Evolutionary conservation across 1,284 basidiomycete species (phyloP).

Genomic region (Puccinia horiana): DNA sequence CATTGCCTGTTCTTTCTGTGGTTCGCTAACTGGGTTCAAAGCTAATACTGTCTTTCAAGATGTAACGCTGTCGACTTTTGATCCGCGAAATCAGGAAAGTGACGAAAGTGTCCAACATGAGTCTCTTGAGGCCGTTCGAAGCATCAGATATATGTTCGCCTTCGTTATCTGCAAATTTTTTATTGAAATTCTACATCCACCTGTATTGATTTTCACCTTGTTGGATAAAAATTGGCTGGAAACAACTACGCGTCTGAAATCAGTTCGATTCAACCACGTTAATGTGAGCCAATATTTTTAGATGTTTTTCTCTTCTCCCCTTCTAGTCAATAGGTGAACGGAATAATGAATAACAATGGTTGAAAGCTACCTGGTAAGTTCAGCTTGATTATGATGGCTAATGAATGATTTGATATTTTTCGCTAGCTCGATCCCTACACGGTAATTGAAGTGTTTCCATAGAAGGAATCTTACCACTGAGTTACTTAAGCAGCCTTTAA

Average conservation of each 20-base stretch:
- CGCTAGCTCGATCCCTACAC: conserved; percentile 42
- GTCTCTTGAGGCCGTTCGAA: conserved; percentile 38
- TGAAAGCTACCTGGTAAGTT: not conserved
- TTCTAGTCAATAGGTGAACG: not conserved
- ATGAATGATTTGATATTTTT: not conserved
- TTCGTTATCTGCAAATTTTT: not conserved
- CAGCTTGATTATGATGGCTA: not conserved
- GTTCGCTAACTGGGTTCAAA: no score
- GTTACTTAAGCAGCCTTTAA: not conserved
- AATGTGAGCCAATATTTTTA: conserved; percentile 3
- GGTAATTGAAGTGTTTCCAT: conserved; percentile 11
- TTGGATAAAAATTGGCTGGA: not conserved
- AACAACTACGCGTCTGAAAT: not conserved
- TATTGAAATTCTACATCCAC: not conserved
- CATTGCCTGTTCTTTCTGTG: no score
- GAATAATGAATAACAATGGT: not conserved
- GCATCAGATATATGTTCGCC: conserved; percentile 35
- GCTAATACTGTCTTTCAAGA: not conserved
- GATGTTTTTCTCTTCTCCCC: not conserved
- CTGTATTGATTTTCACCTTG: not conserved
- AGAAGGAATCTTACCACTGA: not conserved
- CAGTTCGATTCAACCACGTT: conserved; percentile 47
- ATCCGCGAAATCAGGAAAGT: not conserved
- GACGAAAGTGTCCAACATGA: conserved; percentile 1
- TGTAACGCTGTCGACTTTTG: not conserved